phyloP scores from a whole-genome alignment of 345 rosid species.

The Fremontodendron californicum region DNA sequence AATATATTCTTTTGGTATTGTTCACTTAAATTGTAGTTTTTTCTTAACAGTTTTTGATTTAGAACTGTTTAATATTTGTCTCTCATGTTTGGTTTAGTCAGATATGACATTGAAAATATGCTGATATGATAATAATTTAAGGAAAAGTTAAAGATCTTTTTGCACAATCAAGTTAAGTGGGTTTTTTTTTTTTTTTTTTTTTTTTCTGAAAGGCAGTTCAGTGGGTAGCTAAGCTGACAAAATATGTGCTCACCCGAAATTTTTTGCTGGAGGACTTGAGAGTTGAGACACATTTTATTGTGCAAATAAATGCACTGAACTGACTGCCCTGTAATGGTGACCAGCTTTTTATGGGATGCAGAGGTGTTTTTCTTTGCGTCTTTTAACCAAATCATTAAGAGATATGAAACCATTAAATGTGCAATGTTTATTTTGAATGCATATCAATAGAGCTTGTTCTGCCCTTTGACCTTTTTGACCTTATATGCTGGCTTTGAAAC shows the following conservation, averaged over 20 bases:
- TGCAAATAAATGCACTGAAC: too few relatives aligned
- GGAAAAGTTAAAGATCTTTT: not conserved
- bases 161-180: not conserved
- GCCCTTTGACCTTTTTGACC: not conserved
- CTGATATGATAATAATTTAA: too few relatives aligned
- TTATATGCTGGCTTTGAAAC: not conserved
- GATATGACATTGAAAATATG: too few relatives aligned
- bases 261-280: not conserved
- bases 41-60: too few relatives aligned
- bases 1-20: too few relatives aligned
- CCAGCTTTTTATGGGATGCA: not conserved
- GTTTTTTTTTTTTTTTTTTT: too few relatives aligned
- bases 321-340: not conserved
- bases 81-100: too few relatives aligned
- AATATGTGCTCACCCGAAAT: not conserved
- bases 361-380: too few relatives aligned
- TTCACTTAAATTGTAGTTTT: too few relatives aligned
- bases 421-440: not conserved
- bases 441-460: not conserved
- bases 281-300: not conserved
- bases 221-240: not conserved
- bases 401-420: not conserved
- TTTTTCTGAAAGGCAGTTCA: not conserved
- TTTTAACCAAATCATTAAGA: not conserved
- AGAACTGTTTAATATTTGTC: too few relatives aligned